These are phyloP conservation scores for Pseudocercospora pini-densiflorae DNA, from an alignment of 2,329 filamentous ascomycete species.

Conservation along the genomic window DNA sequence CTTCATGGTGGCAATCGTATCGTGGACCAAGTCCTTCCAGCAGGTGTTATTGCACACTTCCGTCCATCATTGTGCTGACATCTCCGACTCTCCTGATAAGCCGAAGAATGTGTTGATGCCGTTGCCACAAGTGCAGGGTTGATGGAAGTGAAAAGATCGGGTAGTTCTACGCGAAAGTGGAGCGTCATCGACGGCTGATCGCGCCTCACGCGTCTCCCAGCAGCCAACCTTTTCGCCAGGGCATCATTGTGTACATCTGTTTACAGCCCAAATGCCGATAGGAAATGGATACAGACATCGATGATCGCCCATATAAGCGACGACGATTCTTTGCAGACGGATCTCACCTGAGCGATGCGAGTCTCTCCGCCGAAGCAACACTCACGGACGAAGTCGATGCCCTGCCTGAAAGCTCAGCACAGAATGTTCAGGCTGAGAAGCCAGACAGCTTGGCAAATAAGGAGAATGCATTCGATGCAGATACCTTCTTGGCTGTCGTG, in stretches of 20 bases:
- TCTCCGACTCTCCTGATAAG: not conserved
- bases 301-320: slow-evolving; percentile 64
- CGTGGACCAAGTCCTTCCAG: not conserved
- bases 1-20: slow-evolving; percentile 1
- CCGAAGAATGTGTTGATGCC: not conserved
- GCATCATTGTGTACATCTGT: not conserved
- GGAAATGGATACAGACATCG: slow-evolving; percentile 40
- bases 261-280: not conserved
- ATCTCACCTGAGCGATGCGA: slow-evolving; percentile 35
- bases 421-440: not conserved
- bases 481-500: slow-evolving; percentile 62
- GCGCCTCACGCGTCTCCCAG: not conserved
- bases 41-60: slow-evolving; percentile 10
- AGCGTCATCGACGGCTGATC: slow-evolving; percentile 10
- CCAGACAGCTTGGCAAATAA: slow-evolving; percentile 20
- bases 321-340: slow-evolving; percentile 64
- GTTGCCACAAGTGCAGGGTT: not conserved
- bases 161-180: slow-evolving; percentile 8
- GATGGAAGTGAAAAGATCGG: not conserved
- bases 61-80: slow-evolving; percentile 9
- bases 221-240: not conserved
- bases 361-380: slow-evolving; percentile 38
- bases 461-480: slow-evolving; percentile 56
- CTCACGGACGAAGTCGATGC: slow-evolving; percentile 33
- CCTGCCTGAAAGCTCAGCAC: slow-evolving; percentile 32